Evolutionary conservation across 164 flowering plant species (phyloP).

Genomic region (Litsea cubeba): DNA sequence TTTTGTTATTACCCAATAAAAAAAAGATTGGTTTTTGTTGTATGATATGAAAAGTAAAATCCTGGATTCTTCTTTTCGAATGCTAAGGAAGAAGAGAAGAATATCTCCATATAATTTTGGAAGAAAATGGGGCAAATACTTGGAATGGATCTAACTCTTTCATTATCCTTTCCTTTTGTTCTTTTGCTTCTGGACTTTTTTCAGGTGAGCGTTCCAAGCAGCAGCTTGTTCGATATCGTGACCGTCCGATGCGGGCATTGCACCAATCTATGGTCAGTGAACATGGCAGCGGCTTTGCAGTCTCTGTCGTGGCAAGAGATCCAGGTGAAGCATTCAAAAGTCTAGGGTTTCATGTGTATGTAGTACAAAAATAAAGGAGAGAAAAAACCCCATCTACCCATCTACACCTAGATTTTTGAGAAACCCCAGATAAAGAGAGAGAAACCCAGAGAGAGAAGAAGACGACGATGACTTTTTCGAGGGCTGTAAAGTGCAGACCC

Average conservation of each 20-base stretch:
- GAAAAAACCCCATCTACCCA: neutral
- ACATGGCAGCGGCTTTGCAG: slow-evolving; percentile 91
- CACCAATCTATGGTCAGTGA: slow-evolving; percentile 88
- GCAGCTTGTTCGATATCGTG: slow-evolving; percentile 74
- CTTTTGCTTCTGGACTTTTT: neutral
- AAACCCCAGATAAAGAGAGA: slow-evolving; percentile 22
- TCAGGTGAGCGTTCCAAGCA: slow-evolving; percentile 99
- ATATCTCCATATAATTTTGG: no score
- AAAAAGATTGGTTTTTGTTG: no score
- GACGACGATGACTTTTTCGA: slow-evolving; percentile 8
- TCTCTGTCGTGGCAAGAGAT: slow-evolving; percentile 57
- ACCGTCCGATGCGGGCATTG: slow-evolving; percentile 98
- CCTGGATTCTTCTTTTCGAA: no score
- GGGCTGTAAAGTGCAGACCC: slow-evolving; percentile 9
- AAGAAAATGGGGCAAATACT: neutral
- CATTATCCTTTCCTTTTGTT: neutral
- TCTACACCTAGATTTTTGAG: slow-evolving; percentile 17
- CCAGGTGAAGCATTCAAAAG: slow-evolving; percentile 30
- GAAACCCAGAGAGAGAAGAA: no score
- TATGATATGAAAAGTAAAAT: no score
- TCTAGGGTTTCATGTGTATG: neutral
- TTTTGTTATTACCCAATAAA: no score
- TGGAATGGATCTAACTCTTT: neutral
- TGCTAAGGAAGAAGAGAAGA: neutral
- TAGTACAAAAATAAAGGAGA: no score